Evolutionary conservation across 495 filamentous ascomycete genomes (phyloP).

Genomic region (Daldinia decipiens): DNA sequence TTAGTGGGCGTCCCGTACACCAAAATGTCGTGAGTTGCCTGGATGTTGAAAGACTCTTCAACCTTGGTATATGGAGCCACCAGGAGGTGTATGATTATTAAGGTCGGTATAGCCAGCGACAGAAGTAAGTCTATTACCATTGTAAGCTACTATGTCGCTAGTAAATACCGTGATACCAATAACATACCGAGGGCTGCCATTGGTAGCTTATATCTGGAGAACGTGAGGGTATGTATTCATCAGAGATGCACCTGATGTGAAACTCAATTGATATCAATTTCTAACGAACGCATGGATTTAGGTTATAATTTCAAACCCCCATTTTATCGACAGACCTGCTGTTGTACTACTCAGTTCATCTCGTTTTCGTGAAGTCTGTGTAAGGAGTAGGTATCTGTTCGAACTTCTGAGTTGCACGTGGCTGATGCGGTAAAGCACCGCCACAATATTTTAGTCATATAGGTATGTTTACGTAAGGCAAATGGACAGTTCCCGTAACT

Average conservation of each 20-base stretch:
- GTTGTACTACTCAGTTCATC: slow-evolving; percentile 16
- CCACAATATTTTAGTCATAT: slow-evolving; percentile 10
- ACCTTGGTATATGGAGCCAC: slow-evolving; percentile 95
- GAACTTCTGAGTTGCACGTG: not conserved
- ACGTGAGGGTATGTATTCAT: not conserved
- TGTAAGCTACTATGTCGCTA: slow-evolving; percentile 20
- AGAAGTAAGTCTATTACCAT: slow-evolving; percentile 60
- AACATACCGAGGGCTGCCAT: slow-evolving; percentile 43
- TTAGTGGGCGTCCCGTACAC: slow-evolving; percentile 76
- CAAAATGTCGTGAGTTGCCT: slow-evolving; percentile 91
- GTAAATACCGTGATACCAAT: not conserved
- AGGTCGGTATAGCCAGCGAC: slow-evolving; percentile 66
- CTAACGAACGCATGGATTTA: not conserved
- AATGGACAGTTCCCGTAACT: slow-evolving; percentile 13
- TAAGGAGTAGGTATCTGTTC: not conserved
- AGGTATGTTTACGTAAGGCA: not conserved
- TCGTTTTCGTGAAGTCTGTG: not conserved
- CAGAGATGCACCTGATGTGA: not conserved
- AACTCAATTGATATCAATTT: slow-evolving; percentile 1
- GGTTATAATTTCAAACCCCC: not conserved
- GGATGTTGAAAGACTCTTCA: slow-evolving; percentile 98
- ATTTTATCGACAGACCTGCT: slow-evolving; percentile 28
- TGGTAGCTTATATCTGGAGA: not conserved
- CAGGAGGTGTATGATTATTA: slow-evolving; percentile 80
- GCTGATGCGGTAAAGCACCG: slow-evolving; percentile 10